Conservation (phyloP, 305 asterid genomes). For the Fraxinus ornus region DNA sequence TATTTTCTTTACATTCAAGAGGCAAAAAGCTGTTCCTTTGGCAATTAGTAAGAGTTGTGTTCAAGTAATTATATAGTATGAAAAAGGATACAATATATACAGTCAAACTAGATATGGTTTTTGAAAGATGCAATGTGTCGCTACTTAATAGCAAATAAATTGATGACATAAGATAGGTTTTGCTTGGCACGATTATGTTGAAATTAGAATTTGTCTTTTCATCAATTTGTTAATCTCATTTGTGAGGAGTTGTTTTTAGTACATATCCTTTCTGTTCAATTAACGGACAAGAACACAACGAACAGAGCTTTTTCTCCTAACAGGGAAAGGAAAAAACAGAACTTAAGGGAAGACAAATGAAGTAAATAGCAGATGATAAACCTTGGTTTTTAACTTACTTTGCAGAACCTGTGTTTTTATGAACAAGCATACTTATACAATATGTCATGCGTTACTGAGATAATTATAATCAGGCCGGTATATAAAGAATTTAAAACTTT, state of each 20-base stretch:
- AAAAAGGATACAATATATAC: neutral
- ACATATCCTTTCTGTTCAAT: neutral
- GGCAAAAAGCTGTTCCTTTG: neutral
- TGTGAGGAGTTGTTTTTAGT: neutral
- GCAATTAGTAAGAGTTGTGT: neutral
- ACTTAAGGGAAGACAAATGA: neutral
- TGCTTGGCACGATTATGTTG: neutral
- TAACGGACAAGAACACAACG: neutral
- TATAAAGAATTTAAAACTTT: neutral
- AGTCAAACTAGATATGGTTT: neutral
- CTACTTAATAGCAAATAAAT: neutral
- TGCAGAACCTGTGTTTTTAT: neutral
- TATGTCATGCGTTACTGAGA: conserved; percentile 7
- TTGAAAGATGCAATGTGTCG: neutral
- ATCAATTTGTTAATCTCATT: neutral
- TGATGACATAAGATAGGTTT: neutral
- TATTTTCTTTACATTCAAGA: neutral
- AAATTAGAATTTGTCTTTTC: neutral
- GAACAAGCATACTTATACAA: neutral
- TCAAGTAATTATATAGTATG: neutral
- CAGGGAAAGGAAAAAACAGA: neutral
- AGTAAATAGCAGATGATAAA: neutral
- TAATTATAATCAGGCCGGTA: neutral
- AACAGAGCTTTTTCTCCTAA: neutral
- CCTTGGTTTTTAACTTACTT: neutral